A percentile compares a stretch with the other conserved stretches of the same genome.
These are phyloP conservation scores for Vigna trinervia DNA, from an alignment of 306 rosid species.

Conservation along the genomic window DNA sequence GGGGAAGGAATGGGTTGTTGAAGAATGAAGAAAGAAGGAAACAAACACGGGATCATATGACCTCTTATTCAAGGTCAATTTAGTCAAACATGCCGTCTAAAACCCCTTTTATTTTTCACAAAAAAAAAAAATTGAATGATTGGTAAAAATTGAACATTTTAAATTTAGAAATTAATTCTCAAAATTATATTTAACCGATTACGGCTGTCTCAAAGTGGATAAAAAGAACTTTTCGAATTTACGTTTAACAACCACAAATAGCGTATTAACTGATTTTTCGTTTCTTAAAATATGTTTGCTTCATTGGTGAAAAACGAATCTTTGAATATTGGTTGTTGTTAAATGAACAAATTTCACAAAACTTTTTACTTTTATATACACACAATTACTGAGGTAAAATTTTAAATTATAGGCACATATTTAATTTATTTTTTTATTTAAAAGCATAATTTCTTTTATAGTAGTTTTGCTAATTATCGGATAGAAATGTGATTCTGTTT, in stretches of 20 bases:
- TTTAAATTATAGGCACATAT: not conserved
- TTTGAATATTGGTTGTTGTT: not conserved
- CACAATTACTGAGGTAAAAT: not conserved
- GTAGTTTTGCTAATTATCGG: no score
- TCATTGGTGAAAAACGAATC: not conserved
- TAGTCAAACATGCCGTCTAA: constrained; percentile 51
- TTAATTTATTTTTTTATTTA: no score
- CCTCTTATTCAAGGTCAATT: constrained; percentile 42
- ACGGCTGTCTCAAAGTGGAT: constrained; percentile 2
- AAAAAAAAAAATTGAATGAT: not conserved
- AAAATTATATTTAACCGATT: constrained; percentile 16
- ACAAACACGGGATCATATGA: constrained; percentile 7
- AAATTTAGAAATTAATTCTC: constrained; percentile 28
- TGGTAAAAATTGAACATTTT: constrained; percentile 8
- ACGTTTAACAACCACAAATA: not conserved
- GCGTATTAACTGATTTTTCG: not conserved
- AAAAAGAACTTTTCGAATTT: not conserved
- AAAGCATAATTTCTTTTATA: no score
- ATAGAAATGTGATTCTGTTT: no score
- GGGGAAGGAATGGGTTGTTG: constrained; percentile 35
- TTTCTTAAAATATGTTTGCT: constrained; percentile 20
- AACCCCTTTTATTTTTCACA: not conserved
- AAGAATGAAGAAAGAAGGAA: constrained; percentile 46
- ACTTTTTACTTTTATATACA: not conserved
- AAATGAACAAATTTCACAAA: not conserved